Base-by-base conservation (phyloP, 768 basidiomycete genomes). In the Kwoniella sp. region DNA sequence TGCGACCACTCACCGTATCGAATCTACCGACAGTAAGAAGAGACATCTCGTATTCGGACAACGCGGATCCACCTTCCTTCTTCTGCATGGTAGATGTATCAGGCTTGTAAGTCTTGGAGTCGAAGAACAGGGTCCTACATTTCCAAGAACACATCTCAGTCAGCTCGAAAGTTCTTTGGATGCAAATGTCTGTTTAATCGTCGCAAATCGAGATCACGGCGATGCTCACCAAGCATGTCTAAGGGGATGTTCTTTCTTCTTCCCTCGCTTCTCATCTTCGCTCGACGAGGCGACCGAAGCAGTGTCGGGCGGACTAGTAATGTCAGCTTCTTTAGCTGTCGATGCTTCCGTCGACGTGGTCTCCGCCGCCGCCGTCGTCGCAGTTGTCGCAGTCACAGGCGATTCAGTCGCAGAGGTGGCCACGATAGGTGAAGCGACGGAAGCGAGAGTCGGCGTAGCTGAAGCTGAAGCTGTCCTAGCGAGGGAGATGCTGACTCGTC, bases 11-110 rank as follows among this genome's bases (percentile, higher is more conserved):
- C 47, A 81, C 92, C 13, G 93, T 93, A 76, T 87, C 85, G 78
- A 94, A 94, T 70, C 90, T 90, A 68, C 92, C 93, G 64, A 96
- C 88, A 55, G 90, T 86, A 30, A 89, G 88, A 44, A 95, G 82
- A 0, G 89, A 88, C 5, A 91, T 65, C 50, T 83, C 30, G 82
- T 71, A 63, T 79, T 59, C 78, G 65, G 30, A 77, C 79, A 76
- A 72, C 75, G 68, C 55, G 48, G 53, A 49, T 40, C 63, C 63
- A 47, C 68, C 64, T 55, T 70, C 55, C 17, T 83, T 84, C 1
- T 86, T 85, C 0, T 86, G 85, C 68, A 81, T 85, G 29, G 29
- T 58, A 21, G 60, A 37, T 15, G 63, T 55, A 21, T 3, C 88
- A 85, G 59, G 81, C 83, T 79, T 89, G 88, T 64, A 72, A 25